Evolutionary conservation across 805 yeast species (phyloP).

Genomic region (Jamesozyma jinghongensis): DNA sequence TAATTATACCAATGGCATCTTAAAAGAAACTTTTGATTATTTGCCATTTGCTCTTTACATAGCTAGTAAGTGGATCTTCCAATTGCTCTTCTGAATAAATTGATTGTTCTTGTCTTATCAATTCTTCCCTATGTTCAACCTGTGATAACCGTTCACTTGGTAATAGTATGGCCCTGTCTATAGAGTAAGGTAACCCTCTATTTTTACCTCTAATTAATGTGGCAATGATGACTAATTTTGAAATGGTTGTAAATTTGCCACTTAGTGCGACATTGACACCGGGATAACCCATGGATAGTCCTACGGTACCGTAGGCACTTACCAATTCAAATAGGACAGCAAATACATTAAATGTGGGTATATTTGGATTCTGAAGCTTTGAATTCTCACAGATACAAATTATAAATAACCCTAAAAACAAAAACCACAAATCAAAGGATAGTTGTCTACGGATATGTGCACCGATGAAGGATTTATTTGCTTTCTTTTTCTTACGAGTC

Average conservation of each 20-base stretch:
- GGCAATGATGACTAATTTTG: constrained; percentile 77
- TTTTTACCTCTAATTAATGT: constrained; percentile 93
- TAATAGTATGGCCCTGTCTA: constrained; percentile 87
- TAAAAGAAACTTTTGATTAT: neutral
- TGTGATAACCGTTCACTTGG: constrained; percentile 57
- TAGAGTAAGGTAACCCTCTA: constrained; percentile 87
- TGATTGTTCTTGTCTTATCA: constrained; percentile 2
- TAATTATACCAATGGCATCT: too few species aligned
- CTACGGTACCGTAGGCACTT: constrained; percentile 95
- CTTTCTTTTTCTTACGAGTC: constrained; percentile 17
- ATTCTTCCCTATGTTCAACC: constrained; percentile 49
- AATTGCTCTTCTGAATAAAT: constrained; percentile 1
- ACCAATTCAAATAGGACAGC: constrained; percentile 75
- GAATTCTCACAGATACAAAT: constrained; percentile 81
- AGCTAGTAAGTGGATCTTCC: constrained; percentile 22
- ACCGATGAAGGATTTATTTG: constrained; percentile 56
- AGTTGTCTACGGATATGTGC: constrained; percentile 84
- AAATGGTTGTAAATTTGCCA: constrained; percentile 60
- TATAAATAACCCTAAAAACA: constrained; percentile 78
- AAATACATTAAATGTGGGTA: constrained; percentile 54
- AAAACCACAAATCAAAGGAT: constrained; percentile 89
- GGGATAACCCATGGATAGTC: constrained; percentile 79
- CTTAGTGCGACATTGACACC: constrained; percentile 56
- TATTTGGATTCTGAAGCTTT: constrained; percentile 38
- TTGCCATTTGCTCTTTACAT: constrained; percentile 7